A percentile compares a stretch with the other conserved stretches of the same genome.
Evolutionary conservation across 2,329 filamentous ascomycete species (phyloP).

Genomic region (Hysterium pulicare): DNA sequence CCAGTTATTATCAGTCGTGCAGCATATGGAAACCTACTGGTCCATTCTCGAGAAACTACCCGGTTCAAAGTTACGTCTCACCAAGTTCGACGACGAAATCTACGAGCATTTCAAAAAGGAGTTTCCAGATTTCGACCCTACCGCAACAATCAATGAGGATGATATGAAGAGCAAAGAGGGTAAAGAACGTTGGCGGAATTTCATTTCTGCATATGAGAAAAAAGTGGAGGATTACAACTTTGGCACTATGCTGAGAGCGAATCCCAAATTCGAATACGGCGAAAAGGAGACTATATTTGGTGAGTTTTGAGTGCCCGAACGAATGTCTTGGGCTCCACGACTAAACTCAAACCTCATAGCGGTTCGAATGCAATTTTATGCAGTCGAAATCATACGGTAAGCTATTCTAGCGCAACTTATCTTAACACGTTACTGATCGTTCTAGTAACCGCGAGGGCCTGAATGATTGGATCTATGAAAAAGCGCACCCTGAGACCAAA

Average conservation of each 20-base stretch:
- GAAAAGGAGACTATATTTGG: conserved; percentile 90
- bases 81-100: conserved; percentile 94
- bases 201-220: conserved; percentile 92
- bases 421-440: conserved; percentile 11
- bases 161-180: conserved; percentile 96
- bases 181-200: conserved; percentile 92
- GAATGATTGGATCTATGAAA: conserved; percentile 97
- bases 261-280: conserved; percentile 78
- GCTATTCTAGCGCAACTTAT: conserved; percentile 22
- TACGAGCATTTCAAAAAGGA: conserved; percentile 80
- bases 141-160: conserved; percentile 78
- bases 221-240: conserved; percentile 98
- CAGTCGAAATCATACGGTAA: conserved; percentile 69
- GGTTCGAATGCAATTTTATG: conserved; percentile 81
- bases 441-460: conserved; percentile 74
- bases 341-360: conserved; percentile 42
- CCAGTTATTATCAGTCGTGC: conserved; percentile 59
- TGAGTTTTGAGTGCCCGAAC: conserved; percentile 40
- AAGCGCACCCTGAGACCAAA: conserved; percentile 57
- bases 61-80: conserved; percentile 85
- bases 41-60: conserved; percentile 85
- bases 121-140: conserved; percentile 90
- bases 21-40: conserved; percentile 98
- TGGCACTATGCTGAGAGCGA: conserved; percentile 83
- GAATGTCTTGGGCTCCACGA: neutral